These are phyloP conservation scores for Fusarium verticillioides DNA, from an alignment of 2,329 filamentous ascomycete species.

Conservation along the genomic window DNA sequence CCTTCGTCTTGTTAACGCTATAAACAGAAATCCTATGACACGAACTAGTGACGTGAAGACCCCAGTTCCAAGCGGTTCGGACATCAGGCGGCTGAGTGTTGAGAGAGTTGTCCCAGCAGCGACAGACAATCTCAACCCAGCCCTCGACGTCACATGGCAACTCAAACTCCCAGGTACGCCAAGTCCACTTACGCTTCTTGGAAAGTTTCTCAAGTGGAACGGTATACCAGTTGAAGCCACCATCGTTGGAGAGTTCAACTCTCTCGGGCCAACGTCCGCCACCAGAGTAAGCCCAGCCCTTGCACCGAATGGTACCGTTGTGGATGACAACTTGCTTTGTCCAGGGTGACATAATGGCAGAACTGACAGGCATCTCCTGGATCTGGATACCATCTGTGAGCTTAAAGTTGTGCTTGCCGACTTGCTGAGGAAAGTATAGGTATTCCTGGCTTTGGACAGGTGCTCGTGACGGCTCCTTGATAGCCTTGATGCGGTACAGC, in stretches of 20 bases:
- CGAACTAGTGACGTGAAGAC: constrained; percentile 71
- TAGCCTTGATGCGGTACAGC: constrained; percentile 71
- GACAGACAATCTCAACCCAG: constrained; percentile 68
- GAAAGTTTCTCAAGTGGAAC: constrained; percentile 70
- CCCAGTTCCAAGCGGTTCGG: constrained; percentile 71
- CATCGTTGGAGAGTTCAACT: constrained; percentile 72
- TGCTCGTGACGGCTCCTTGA: constrained; percentile 64
- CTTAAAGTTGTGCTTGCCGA: constrained; percentile 73
- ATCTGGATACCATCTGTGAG: constrained; percentile 72
- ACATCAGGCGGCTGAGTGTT: constrained; percentile 70
- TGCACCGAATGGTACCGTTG: constrained; percentile 65
- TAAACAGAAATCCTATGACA: constrained; percentile 71
- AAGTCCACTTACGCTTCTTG: constrained; percentile 70
- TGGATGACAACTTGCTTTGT: constrained; percentile 71
- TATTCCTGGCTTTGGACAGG: constrained; percentile 75
- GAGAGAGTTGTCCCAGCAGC: constrained; percentile 71
- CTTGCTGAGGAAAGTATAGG: constrained; percentile 74
- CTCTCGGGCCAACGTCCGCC: constrained; percentile 69
- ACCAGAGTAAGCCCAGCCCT: constrained; percentile 69
- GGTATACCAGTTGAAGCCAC: constrained; percentile 72
- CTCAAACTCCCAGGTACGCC: constrained; percentile 72
- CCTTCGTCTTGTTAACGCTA: constrained; percentile 66
- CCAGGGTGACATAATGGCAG: constrained; percentile 72
- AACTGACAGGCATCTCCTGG: constrained; percentile 77
- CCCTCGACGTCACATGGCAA: constrained; percentile 71